phyloP scores from a whole-genome alignment of 441 rosid species.

The Kokia cookei region DNA sequence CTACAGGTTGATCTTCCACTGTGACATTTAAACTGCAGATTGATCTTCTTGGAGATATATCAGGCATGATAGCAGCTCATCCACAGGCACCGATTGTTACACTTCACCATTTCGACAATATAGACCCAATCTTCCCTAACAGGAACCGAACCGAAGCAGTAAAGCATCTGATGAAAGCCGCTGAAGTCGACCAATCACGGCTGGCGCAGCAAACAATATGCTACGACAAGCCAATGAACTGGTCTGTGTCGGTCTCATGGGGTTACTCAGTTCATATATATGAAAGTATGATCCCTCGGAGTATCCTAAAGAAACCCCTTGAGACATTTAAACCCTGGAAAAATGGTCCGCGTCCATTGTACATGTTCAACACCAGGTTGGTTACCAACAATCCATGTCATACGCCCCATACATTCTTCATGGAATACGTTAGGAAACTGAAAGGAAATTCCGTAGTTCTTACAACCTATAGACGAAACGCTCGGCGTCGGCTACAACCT shows the following conservation, averaged over 20 bases:
- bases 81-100: slow-evolving; percentile 46
- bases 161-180: slow-evolving; percentile 50
- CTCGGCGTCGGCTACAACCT: slow-evolving; percentile 21
- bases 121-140: slow-evolving; percentile 53
- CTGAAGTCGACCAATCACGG: slow-evolving; percentile 42
- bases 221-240: slow-evolving; percentile 34
- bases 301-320: slow-evolving; percentile 34
- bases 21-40: slow-evolving; percentile 25
- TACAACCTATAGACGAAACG: slow-evolving; percentile 32
- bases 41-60: slow-evolving; percentile 54
- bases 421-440: slow-evolving; percentile 21
- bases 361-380: slow-evolving; percentile 43
- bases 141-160: slow-evolving; percentile 40
- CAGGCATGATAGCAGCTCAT: slow-evolving; percentile 62
- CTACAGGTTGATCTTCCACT: background rate
- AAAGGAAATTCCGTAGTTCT: slow-evolving; percentile 11
- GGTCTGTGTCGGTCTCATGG: slow-evolving; percentile 68
- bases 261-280: slow-evolving; percentile 58
- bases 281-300: slow-evolving; percentile 45
- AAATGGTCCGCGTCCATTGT: slow-evolving; percentile 16
- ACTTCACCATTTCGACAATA: slow-evolving; percentile 53
- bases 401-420: slow-evolving; percentile 58
- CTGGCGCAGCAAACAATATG: slow-evolving; percentile 52
- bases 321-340: slow-evolving; percentile 52
- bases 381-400: slow-evolving; percentile 33